phyloP scores from a whole-genome alignment of 2,329 filamentous ascomycete species.

The Penicillium sp. region DNA sequence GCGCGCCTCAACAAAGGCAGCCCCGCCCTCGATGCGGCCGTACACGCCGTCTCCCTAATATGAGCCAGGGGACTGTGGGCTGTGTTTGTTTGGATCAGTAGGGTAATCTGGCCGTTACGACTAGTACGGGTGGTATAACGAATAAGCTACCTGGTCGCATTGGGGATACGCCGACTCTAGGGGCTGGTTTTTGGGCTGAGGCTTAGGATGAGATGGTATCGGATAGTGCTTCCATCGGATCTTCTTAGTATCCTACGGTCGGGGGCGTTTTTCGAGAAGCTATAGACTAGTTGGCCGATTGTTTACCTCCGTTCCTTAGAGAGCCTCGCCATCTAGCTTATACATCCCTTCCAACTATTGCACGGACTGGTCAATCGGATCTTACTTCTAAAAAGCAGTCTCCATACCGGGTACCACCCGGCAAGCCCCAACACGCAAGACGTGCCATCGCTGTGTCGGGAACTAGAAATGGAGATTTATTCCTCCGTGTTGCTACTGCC shows the following conservation, averaged over 20 bases:
- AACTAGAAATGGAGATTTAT: constrained; percentile 85
- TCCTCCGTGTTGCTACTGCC: constrained; percentile 66
- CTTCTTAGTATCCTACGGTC: background rate
- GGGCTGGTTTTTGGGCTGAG: constrained; percentile 87
- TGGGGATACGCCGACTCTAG: constrained; percentile 78
- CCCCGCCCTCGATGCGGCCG: constrained; percentile 67
- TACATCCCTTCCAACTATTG: constrained; percentile 4
- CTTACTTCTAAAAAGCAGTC: constrained; percentile 9
- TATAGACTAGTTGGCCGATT: constrained; percentile 14
- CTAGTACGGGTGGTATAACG: constrained; percentile 71
- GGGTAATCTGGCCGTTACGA: constrained; percentile 65
- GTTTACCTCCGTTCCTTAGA: constrained; percentile 10
- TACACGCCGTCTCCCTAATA: constrained; percentile 68
- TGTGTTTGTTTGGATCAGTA: constrained; percentile 74
- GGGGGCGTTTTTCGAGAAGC: constrained; percentile 2
- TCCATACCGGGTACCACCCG: background rate
- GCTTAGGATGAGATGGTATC: constrained; percentile 56
- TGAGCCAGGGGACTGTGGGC: constrained; percentile 80
- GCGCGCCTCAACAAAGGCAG: constrained; percentile 42
- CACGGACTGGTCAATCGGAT: background rate
- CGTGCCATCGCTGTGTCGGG: constrained; percentile 62
- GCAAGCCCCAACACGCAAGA: constrained; percentile 4
- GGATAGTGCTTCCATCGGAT: background rate
- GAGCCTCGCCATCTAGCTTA: background rate
- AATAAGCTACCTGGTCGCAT: constrained; percentile 84